Base-by-base conservation (phyloP, 1,284 basidiomycete genomes). In the Cryptococcus sp. region DNA sequence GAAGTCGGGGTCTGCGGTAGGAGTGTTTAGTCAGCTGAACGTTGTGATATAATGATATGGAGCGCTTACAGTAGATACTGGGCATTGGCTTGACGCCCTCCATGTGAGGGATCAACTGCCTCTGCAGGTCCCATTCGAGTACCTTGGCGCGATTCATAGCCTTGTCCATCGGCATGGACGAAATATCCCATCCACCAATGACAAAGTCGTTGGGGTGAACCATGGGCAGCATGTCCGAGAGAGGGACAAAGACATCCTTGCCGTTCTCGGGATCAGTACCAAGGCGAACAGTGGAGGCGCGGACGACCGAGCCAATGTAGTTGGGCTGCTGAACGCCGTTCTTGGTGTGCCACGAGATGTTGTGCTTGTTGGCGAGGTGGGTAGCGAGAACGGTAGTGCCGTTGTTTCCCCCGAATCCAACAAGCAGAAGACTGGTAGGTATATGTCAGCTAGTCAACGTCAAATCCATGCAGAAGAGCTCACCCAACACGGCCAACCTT, bases 121-220 rank as follows among this genome's bases (percentile, higher is more conserved):
- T 90, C 83, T 98, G 95, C 57, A 98, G 86, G 79, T 99, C 95
- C 75, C 90, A 98, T 79, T 97, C 91, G 64, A 99, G 86, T 55
- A 99, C 95, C 79, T 93, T 84, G 56, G 93, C 90, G 65, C 95
- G 91, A 63, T 85, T 82, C 93, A 98, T 97, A 30, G 96, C 93
- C 79, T 89, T 84, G 80, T 97, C 93, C 81, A 99, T 84, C 54
- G 86, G 80, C 47, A 88, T 57, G 55, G 87, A 85, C 50, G 92
- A 96, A 73, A 99, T 98, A 76, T 99, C 95, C 96, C 95, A 99
- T 38, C 95, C 96, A 58, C 93, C 91, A 67, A 98, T 85, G 65
- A 98, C 93, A 73, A 99, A 88, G 81, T 99, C 96, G 79, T 97
- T 95, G 65, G 95, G 95, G 82, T 98, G 94, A 56, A 97, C 93